phyloP scores from a whole-genome alignment of 257 asterid species.

The Coffea eugenioides region DNA sequence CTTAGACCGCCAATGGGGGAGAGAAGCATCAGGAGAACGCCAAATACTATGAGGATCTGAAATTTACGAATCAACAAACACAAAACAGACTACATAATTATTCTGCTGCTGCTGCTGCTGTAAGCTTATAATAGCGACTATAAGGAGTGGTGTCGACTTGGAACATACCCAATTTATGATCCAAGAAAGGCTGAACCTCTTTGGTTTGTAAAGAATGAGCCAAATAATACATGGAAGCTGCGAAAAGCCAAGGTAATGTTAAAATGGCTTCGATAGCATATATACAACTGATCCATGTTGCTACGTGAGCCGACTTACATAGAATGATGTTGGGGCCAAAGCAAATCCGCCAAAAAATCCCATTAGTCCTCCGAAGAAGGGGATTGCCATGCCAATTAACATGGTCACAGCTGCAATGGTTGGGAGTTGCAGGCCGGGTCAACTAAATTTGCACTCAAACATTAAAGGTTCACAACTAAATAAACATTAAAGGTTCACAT shows the following conservation, averaged over 20 bases:
- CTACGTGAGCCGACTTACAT: slow-evolving; percentile 31
- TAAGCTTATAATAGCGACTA: no score
- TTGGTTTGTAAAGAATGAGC: slow-evolving; percentile 36
- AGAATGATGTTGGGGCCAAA: slow-evolving; percentile 75
- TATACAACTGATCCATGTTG: no score
- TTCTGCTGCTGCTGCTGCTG: no score
- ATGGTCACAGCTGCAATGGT: slow-evolving; percentile 46
- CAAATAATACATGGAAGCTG: slow-evolving; percentile 45
- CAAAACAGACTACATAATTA: no score
- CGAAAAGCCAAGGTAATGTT: background rate
- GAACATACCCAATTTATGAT: slow-evolving; percentile 29
- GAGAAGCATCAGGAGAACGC: slow-evolving; percentile 16
- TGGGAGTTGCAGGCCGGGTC: no score
- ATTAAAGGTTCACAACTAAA: no score
- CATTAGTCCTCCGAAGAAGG: slow-evolving; percentile 80
- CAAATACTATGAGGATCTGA: slow-evolving; percentile 24
- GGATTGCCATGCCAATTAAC: slow-evolving; percentile 67
- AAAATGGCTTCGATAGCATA: no score
- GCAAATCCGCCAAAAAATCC: slow-evolving; percentile 93
- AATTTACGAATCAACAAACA: background rate
- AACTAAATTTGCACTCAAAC: no score
- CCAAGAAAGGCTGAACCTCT: slow-evolving; percentile 32
- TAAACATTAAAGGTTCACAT: no score
- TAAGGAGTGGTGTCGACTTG: background rate
- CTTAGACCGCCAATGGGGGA: slow-evolving; percentile 32